phyloP scores from a whole-genome alignment of 306 rosid species.

The Begonia loranthoides region DNA sequence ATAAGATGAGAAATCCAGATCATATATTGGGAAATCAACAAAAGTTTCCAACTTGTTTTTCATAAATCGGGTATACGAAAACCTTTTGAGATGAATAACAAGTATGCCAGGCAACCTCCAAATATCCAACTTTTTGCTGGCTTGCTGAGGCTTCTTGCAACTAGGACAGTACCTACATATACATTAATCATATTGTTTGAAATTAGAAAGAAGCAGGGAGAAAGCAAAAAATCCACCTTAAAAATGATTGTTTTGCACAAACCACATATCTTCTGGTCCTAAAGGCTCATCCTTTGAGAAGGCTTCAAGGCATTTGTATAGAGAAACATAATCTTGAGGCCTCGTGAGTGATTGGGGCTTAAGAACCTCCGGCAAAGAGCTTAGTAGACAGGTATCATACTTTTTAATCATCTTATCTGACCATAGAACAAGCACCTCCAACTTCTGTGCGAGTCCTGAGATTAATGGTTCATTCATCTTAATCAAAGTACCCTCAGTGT shows the following conservation, averaged over 20 bases:
- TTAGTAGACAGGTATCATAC: slow-evolving; percentile 31
- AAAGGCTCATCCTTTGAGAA: slow-evolving; percentile 83
- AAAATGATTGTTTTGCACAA: slow-evolving; percentile 13
- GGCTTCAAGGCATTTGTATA: slow-evolving; percentile 75
- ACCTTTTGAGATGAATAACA: slow-evolving; percentile 80
- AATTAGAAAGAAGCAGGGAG: background rate
- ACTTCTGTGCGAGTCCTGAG: slow-evolving; percentile 10
- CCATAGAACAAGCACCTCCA: slow-evolving; percentile 47
- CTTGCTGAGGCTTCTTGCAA: slow-evolving; percentile 72
- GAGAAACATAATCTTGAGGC: slow-evolving; percentile 51
- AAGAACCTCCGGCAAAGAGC: slow-evolving; percentile 49
- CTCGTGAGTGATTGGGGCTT: slow-evolving; percentile 14
- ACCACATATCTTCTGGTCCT: slow-evolving; percentile 91
- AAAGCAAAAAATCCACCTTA: background rate
- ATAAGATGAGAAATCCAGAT: slow-evolving; percentile 51
- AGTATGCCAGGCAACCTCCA: slow-evolving; percentile 90
- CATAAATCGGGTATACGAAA: slow-evolving; percentile 36
- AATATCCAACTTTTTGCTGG: slow-evolving; percentile 71
- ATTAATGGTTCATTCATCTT: slow-evolving; percentile 25
- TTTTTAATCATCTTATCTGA: slow-evolving; percentile 38
- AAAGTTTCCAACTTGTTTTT: slow-evolving; percentile 68
- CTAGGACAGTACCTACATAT: slow-evolving; percentile 57
- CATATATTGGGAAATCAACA: slow-evolving; percentile 65
- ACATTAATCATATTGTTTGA: background rate
- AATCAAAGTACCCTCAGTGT: slow-evolving; percentile 16